Base-by-base conservation (phyloP, 495 filamentous ascomycete genomes). In the Podospora fimiseda region DNA sequence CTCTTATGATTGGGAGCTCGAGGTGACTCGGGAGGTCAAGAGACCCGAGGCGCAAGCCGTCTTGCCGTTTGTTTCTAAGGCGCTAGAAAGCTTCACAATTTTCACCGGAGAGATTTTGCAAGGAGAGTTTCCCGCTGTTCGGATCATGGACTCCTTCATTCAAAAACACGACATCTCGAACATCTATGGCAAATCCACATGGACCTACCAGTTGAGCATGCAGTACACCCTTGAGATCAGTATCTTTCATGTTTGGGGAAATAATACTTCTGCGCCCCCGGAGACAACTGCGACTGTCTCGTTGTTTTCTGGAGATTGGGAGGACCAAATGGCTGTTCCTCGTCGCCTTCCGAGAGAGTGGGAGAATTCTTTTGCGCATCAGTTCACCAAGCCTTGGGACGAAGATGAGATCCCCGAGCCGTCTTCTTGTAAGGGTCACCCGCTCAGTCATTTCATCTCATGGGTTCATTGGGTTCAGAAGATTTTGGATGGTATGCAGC, bases 1-100 rank as follows among this genome's bases (percentile, higher is more conserved):
- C 9, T 33, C 9, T 7, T 19, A 52, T 27, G 64, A 67, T 43
- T 67, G 64, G 64, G 42, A 45, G 0, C 3, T 67, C 0, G 53
- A 51, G n/a, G 40, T 67, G 3, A 21, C 6, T 14, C 22, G 44
- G 27, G 33, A 14, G 6, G 23, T 24, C 2, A 24, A 33, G 2
- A 11, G 40, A 1, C 14, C 40, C 11, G 36, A 48, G 13, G 14
- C 36, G 16, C 39, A 27, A 21, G 15, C 20, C 2, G 3, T 15
- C 0, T n/a, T 24, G 11, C 56, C 51, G 9, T 58, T 58, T 14
- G 18, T 2, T 0, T 14, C 22, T 0, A 9, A 37, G 4, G 16
- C 30, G 5, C 16, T 58, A 36, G 21, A 37, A 16, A 43, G 45
- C 4, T 8, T 14, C n/a, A 6, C 46, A 16, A 20, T 0, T 1